Evolutionary conservation across 306 rosid species (phyloP).

Genomic region (Quercus dentata): DNA sequence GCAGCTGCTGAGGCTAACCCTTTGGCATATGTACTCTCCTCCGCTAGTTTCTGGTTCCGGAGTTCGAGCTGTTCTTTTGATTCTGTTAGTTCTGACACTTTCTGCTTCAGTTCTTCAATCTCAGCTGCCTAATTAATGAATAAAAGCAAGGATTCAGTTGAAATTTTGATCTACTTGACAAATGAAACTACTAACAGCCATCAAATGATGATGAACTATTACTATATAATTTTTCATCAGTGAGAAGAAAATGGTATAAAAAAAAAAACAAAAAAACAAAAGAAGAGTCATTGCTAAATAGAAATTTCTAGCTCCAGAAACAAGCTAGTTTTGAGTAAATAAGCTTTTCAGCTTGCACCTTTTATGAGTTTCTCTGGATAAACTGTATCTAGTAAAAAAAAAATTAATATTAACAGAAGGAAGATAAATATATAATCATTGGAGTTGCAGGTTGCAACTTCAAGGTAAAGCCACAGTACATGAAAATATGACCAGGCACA

Average conservation of each 20-base stretch:
- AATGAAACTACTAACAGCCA: conserved; percentile 10
- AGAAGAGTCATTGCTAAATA: background rate
- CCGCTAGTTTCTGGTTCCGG: conserved; percentile 84
- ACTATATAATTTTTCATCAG: background rate
- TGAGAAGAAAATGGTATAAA: background rate
- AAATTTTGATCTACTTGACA: conserved; percentile 14
- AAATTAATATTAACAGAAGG: background rate
- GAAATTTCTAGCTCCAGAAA: conserved; percentile 3
- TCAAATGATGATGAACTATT: background rate
- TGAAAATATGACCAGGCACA: too few species aligned
- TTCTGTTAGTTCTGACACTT: conserved; percentile 53
- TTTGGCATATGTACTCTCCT: conserved; percentile 94
- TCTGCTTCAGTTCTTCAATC: conserved; percentile 74
- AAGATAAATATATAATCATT: too few species aligned
- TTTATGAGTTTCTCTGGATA: background rate
- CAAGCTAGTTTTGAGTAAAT: background rate
- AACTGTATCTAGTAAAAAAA: background rate
- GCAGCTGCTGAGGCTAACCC: conserved; percentile 99
- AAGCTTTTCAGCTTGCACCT: background rate
- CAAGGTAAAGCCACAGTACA: too few species aligned
- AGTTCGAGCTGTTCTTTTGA: conserved; percentile 74
- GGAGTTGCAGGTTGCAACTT: too few species aligned
- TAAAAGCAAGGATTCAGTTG: conserved; percentile 15
- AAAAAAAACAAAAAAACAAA: background rate
- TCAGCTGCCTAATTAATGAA: conserved; percentile 40